These are phyloP conservation scores for Hypoxylon sp. DNA, from an alignment of 2,329 filamentous ascomycete species.

Conservation along the genomic window DNA sequence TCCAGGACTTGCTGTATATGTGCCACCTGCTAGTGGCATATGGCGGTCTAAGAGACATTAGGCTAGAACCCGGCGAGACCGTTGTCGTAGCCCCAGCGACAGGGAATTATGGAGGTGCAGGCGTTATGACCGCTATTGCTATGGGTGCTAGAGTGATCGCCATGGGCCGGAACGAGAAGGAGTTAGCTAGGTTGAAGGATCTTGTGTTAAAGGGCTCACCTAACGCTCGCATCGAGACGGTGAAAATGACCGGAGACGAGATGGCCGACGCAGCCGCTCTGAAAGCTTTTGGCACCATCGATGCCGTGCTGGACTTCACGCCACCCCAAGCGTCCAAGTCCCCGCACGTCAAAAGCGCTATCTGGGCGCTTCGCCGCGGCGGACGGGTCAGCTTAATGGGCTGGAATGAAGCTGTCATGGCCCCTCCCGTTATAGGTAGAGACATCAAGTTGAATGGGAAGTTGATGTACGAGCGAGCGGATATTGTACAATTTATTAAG, in stretches of 20 bases:
- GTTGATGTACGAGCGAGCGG: constrained; percentile 62
- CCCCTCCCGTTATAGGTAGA: constrained; percentile 48
- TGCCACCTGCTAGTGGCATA: constrained; percentile 58
- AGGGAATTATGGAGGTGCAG: constrained; percentile 62
- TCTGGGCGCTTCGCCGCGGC: constrained; percentile 55
- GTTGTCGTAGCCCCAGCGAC: constrained; percentile 64
- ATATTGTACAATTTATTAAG: constrained; percentile 59
- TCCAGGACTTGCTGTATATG: constrained; percentile 58
- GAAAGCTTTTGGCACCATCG: constrained; percentile 52
- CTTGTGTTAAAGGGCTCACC: constrained; percentile 40
- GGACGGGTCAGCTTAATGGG: constrained; percentile 57
- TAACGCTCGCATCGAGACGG: constrained; percentile 55
- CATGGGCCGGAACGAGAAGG: constrained; percentile 60
- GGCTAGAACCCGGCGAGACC: constrained; percentile 62
- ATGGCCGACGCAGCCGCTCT: constrained; percentile 54
- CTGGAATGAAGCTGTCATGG: constrained; percentile 47
- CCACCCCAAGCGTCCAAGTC: constrained; percentile 58
- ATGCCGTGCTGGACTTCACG: constrained; percentile 64
- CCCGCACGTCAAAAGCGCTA: constrained; percentile 58
- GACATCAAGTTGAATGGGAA: constrained; percentile 56
- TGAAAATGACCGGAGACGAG: constrained; percentile 60
- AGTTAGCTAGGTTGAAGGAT: constrained; percentile 55
- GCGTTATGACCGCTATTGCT: constrained; percentile 61
- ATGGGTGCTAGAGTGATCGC: constrained; percentile 67
- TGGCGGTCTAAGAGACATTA: constrained; percentile 62